Conservation (phyloP, 208 protist species). For the Trypanosoma caninum region DNA sequence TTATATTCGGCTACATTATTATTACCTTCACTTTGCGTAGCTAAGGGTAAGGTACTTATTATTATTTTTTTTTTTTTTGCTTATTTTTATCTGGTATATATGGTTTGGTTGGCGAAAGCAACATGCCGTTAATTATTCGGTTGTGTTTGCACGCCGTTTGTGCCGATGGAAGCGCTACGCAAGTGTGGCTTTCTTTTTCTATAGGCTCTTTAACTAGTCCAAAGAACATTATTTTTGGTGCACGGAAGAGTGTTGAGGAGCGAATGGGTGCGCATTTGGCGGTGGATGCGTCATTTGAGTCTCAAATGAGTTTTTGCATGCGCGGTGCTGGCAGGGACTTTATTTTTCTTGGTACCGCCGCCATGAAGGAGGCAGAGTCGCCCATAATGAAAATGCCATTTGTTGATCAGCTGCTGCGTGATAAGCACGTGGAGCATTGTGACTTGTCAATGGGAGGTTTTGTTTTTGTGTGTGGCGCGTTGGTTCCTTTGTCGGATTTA, state of each 20-base stretch:
- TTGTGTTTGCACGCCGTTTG: slow-evolving; percentile 15
- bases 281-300: background rate
- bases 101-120: no score
- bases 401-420: slow-evolving; percentile 15
- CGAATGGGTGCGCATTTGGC: slow-evolving; percentile 32
- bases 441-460: no score
- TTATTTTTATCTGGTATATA: background rate
- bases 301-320: slow-evolving; percentile 30
- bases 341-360: slow-evolving; percentile 26
- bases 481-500: slow-evolving; percentile 33
- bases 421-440: background rate
- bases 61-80: background rate
- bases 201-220: slow-evolving; percentile 29
- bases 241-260: slow-evolving; percentile 30
- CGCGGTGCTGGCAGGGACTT: slow-evolving; percentile 27
- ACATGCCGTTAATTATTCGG: slow-evolving; percentile 22
- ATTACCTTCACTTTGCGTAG: no score
- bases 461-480: slow-evolving; percentile 32
- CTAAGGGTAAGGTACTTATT: background rate
- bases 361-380: slow-evolving; percentile 1
- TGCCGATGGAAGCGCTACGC: slow-evolving; percentile 3
- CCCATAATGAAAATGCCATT: slow-evolving; percentile 17
- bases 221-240: slow-evolving; percentile 22
- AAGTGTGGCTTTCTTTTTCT: slow-evolving; percentile 43
- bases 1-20: no score